These are phyloP conservation scores for Magnusiomyces suaveolens DNA, from an alignment of 1,139 yeast species.

Conservation along the genomic window DNA sequence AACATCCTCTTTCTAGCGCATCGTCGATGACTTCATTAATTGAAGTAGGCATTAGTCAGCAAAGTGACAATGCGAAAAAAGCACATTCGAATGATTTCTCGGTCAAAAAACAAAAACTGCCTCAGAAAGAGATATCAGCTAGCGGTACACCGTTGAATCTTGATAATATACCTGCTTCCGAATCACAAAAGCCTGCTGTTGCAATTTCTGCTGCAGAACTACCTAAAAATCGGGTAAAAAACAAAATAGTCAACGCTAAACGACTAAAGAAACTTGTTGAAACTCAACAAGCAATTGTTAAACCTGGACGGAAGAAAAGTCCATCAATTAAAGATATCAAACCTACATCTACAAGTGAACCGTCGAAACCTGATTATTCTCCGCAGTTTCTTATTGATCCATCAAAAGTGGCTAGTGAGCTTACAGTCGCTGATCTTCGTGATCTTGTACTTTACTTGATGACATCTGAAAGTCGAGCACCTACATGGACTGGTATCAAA, in stretches of 20 bases:
- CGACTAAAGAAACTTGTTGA: constrained; percentile 3
- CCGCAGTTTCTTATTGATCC: constrained; percentile 27
- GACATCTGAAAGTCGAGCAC: constrained; percentile 34
- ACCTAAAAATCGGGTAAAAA: not conserved
- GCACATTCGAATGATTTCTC: not conserved
- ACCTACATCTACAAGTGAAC: not conserved
- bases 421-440: constrained; percentile 35
- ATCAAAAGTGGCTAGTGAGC: constrained; percentile 13
- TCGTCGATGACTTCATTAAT: not conserved
- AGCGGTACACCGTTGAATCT: not conserved
- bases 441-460: constrained; percentile 43
- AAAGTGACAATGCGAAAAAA: not conserved
- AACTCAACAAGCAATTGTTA: not conserved
- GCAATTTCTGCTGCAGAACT: not conserved
- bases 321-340: not conserved
- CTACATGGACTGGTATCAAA: constrained; percentile 37
- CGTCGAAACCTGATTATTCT: constrained; percentile 8
- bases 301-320: not conserved
- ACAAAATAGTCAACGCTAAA: constrained; percentile 8
- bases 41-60: not conserved
- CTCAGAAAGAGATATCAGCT: not conserved
- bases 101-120: not conserved
- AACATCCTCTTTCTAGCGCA: not conserved
- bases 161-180: not conserved
- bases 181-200: not conserved